Base-by-base conservation (phyloP, 768 basidiomycete genomes). In the Agrocybe pediades region DNA sequence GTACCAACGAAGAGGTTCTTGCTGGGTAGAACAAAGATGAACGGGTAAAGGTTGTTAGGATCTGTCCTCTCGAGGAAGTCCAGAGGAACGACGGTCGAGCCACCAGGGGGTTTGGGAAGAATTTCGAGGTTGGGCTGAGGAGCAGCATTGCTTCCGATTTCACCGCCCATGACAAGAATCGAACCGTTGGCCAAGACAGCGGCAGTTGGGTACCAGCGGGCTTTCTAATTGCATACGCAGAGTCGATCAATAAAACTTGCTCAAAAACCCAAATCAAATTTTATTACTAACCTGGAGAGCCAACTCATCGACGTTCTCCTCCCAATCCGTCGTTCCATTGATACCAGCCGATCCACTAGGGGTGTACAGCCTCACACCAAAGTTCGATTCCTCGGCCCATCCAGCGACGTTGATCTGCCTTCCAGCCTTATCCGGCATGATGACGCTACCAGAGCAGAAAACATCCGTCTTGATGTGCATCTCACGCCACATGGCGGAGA, bases 21-120 rank as follows among this genome's bases (percentile, higher is more conserved):
- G 41, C 84, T 85, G 0, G 90, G 89, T 15, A 92, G 77, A 6
- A 90, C 76, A 49, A 86, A 67, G 27, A 92, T 69, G 74, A 88
- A 92, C 0, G 90, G 90, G 61, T 92, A 92, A 45, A 92, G 67
- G 60, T 91, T 91, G 62, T 88, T 84, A 0, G 90, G 90, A 62
- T 92, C 86, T 4, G 90, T 91, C 23, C 88, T 77, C 27, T 73
- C 65, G 26, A 92, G 72, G 73, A 82, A 91, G 54, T 87, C 85
- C 48, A 91, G 76, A 45, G 81, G 74, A 48, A 87, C 51, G 9
- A 74, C 71, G 0, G 88, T 90, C 47, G 76, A 72, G 16, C 86
- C 89, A 1, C 89, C 90, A 0, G 65, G 65, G 8, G 86, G 85
- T 24, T 74, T 83, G 1, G 90, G 90, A 4, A 92, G 72, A 48